Percentiles rank a stretch among this genome's conserved stretches.
Evolutionary conservation across 2,329 filamentous ascomycete genomes (phyloP).

Genomic region (Incumbomyces lentus): DNA sequence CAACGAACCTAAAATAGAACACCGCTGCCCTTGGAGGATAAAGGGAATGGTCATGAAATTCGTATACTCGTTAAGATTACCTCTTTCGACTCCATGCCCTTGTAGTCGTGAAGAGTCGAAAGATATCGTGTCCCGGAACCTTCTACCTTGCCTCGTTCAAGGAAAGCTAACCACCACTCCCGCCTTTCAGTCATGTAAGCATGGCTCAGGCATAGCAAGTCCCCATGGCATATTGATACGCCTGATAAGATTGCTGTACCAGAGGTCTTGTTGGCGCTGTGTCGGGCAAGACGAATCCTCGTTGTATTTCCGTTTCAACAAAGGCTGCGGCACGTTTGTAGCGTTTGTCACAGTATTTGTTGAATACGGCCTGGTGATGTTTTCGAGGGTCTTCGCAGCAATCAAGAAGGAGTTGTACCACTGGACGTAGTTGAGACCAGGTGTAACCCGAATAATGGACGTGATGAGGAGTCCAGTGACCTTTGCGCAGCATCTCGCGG

Average conservation of each 20-base stretch:
- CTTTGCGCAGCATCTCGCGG: slow-evolving; percentile 78
- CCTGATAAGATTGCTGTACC: slow-evolving; percentile 9
- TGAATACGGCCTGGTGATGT: slow-evolving; percentile 78
- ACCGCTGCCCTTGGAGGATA: neutral
- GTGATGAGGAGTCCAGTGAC: slow-evolving; percentile 76
- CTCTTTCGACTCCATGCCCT: neutral
- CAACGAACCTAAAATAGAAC: neutral
- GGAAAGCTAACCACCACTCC: neutral
- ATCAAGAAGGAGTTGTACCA: slow-evolving; percentile 70
- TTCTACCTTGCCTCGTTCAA: neutral
- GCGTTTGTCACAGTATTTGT: slow-evolving; percentile 81
- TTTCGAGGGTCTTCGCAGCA: slow-evolving; percentile 72
- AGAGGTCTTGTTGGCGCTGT: slow-evolving; percentile 10
- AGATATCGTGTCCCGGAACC: neutral
- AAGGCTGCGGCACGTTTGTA: slow-evolving; percentile 77
- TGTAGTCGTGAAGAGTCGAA: neutral
- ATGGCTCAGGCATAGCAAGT: slow-evolving; percentile 11
- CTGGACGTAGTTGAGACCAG: slow-evolving; percentile 65
- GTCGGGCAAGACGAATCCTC: slow-evolving; percentile 45
- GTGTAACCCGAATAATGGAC: slow-evolving; percentile 93
- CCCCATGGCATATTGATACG: slow-evolving; percentile 17
- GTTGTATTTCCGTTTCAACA: slow-evolving; percentile 63
- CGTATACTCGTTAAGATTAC: slow-evolving; percentile 2
- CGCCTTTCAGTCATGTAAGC: neutral
- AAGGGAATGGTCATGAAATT: slow-evolving; percentile 3